Evolutionary conservation across 1,284 basidiomycete species (phyloP).

Genomic region (Pyrrhoderma noxium): DNA sequence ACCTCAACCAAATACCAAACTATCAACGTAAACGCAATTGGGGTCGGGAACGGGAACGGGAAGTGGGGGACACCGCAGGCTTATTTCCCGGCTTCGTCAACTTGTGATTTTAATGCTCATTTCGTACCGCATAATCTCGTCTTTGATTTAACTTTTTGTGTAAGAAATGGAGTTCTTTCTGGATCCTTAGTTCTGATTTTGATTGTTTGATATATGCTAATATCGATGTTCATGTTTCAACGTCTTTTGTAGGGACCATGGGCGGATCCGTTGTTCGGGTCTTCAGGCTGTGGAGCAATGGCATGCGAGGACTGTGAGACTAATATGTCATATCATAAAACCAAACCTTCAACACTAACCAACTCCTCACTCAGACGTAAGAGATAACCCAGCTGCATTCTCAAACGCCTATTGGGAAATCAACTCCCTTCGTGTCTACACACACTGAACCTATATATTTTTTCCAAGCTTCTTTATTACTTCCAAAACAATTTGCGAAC

Average conservation of each 20-base stretch:
- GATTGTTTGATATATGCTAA: not conserved
- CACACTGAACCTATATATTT: slow-evolving; percentile 22
- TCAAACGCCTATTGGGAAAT: slow-evolving; percentile 57
- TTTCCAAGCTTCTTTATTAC: not conserved
- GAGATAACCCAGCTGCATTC: slow-evolving; percentile 47
- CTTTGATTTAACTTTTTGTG: slow-evolving; percentile 48
- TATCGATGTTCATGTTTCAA: no score
- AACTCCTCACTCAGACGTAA: slow-evolving; percentile 34
- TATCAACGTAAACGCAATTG: not conserved
- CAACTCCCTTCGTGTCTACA: slow-evolving; percentile 50
- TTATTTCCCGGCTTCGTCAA: slow-evolving; percentile 35
- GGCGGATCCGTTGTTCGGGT: not conserved
- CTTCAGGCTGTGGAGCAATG: not conserved
- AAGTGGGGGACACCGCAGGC: slow-evolving; percentile 44
- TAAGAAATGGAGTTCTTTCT: slow-evolving; percentile 24
- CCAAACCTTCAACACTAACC: no score
- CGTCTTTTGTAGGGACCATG: not conserved
- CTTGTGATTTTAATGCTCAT: slow-evolving; percentile 36
- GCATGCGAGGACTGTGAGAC: not conserved
- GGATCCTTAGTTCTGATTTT: not conserved
- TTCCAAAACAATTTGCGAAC: no score
- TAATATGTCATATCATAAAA: no score
- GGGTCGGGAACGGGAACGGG: slow-evolving; percentile 25
- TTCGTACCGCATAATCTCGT: slow-evolving; percentile 44
- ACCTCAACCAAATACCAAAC: slow-evolving; percentile 16